These are phyloP conservation scores for Lyophyllum shimeji DNA, from an alignment of 768 basidiomycete genomes.

Conservation along the genomic window DNA sequence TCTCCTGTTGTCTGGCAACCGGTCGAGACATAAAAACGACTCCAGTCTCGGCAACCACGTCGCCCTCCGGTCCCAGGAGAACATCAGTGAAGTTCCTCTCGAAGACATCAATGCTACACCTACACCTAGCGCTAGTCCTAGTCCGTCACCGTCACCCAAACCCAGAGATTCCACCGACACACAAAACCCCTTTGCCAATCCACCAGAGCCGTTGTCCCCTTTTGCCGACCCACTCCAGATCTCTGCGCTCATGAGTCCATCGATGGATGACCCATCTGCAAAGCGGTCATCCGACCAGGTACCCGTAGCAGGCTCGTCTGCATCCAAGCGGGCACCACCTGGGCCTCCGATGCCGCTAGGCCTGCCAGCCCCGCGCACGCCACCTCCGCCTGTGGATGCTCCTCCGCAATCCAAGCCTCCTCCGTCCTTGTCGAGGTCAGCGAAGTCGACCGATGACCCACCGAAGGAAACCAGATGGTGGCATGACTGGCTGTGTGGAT, in stretches of 20 bases:
- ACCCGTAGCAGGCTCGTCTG: not conserved
- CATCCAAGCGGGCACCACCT: constrained; percentile 27
- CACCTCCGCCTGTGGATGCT: constrained; percentile 43
- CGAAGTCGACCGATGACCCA: constrained; percentile 27
- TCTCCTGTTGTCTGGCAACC: constrained; percentile 50
- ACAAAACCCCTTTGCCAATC: constrained; percentile 50
- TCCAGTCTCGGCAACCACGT: constrained; percentile 40
- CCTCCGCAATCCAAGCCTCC: constrained; percentile 36
- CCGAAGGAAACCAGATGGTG: constrained; percentile 61
- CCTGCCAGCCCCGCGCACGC: constrained; percentile 59
- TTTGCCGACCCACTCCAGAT: constrained; percentile 38
- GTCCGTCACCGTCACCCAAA: constrained; percentile 34
- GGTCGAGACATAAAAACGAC: constrained; percentile 30
- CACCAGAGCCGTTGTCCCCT: constrained; percentile 47
- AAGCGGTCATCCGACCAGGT: not conserved
- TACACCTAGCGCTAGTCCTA: constrained; percentile 22
- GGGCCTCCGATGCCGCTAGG: constrained; percentile 56
- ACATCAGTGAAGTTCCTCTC: constrained; percentile 54
- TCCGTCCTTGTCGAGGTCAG: constrained; percentile 20
- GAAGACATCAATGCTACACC: constrained; percentile 48
- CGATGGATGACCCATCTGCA: constrained; percentile 16
- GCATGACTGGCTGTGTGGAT: constrained; percentile 87
- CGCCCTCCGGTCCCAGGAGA: constrained; percentile 50
- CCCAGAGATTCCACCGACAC: constrained; percentile 24
- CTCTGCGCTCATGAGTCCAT: constrained; percentile 22